Percentiles rank a stretch among this genome's conserved stretches.
These are phyloP conservation scores for Calonectria crousiana DNA, from an alignment of 2,329 filamentous ascomycete species.

Conservation along the genomic window DNA sequence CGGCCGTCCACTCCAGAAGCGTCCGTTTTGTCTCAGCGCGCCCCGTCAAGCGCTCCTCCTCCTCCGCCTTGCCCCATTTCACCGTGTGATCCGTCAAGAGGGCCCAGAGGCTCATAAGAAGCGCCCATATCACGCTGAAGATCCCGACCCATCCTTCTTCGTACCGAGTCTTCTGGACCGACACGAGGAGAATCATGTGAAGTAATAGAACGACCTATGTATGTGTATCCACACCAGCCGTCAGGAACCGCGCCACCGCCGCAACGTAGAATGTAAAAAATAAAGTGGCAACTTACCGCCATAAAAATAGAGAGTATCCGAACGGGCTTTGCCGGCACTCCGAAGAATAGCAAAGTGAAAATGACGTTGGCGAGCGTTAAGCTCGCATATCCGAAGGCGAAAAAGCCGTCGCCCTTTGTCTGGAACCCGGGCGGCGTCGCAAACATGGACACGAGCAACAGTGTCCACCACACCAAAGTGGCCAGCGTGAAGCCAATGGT, in stretches of 20 bases:
- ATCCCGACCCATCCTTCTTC: conserved; percentile 96
- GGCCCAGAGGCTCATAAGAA: conserved; percentile 83
- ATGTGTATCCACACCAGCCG: neutral
- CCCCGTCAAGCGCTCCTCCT: conserved; percentile 92
- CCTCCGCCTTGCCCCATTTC: conserved; percentile 90
- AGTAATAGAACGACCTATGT: conserved; percentile 57
- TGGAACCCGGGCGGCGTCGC: conserved; percentile 90
- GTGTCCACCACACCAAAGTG: conserved; percentile 91
- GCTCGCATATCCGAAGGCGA: conserved; percentile 85
- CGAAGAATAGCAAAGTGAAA: conserved; percentile 87
- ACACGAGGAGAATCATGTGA: conserved; percentile 83
- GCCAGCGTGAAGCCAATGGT: conserved; percentile 81
- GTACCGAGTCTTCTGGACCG: conserved; percentile 78
- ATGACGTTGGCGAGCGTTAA: conserved; percentile 82
- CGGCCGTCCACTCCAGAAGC: conserved; percentile 84
- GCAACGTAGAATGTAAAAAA: neutral
- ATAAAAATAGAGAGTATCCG: conserved; percentile 79
- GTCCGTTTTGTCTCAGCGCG: conserved; percentile 87
- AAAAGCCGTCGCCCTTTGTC: conserved; percentile 91
- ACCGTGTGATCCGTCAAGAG: conserved; percentile 85
- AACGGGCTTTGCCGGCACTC: conserved; percentile 83
- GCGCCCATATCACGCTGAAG: conserved; percentile 83
- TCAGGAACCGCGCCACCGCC: neutral
- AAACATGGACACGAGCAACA: conserved; percentile 90
- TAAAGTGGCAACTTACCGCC: conserved; percentile 50